Conservation (phyloP, 768 basidiomycete genomes). For the Sporobolomyces pararoseus region DNA sequence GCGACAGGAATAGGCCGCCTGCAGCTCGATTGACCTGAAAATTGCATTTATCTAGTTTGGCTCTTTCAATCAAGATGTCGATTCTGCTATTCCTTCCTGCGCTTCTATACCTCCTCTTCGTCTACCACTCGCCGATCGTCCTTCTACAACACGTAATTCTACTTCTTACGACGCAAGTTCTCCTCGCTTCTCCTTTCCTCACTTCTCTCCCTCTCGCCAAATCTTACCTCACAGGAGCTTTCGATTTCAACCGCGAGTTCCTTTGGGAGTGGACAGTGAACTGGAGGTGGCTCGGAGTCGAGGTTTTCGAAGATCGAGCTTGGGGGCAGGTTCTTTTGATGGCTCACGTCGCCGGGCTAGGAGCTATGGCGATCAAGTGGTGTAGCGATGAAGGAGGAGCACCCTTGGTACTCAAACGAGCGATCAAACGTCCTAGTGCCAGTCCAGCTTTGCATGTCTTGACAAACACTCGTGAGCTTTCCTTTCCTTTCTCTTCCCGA, state of each 20-base stretch:
- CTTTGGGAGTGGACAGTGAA: slow-evolving; percentile 97
- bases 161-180: slow-evolving; percentile 46
- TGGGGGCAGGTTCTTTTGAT: slow-evolving; percentile 65
- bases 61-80: slow-evolving; percentile 93
- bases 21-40: background rate
- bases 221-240: slow-evolving; percentile 71
- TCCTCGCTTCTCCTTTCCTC: slow-evolving; percentile 51
- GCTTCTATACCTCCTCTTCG: slow-evolving; percentile 64
- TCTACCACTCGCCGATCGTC: slow-evolving; percentile 45
- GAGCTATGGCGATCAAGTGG: slow-evolving; percentile 73
- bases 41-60: slow-evolving; percentile 55
- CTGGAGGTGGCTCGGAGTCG: slow-evolving; percentile 75
- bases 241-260: slow-evolving; percentile 82
- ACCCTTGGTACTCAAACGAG: slow-evolving; percentile 57
- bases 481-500: background rate
- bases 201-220: slow-evolving; percentile 55
- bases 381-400: slow-evolving; percentile 69
- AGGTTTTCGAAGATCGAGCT: slow-evolving; percentile 64
- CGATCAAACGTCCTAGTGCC: slow-evolving; percentile 55
- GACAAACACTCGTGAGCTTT: slow-evolving; percentile 62
- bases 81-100: slow-evolving; percentile 85
- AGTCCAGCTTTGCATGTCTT: slow-evolving; percentile 54
- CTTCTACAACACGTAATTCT: slow-evolving; percentile 39
- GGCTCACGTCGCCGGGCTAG: slow-evolving; percentile 62
- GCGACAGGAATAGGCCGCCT: background rate